Conservation (phyloP, 768 basidiomycete species). For the Mycena amicta region DNA sequence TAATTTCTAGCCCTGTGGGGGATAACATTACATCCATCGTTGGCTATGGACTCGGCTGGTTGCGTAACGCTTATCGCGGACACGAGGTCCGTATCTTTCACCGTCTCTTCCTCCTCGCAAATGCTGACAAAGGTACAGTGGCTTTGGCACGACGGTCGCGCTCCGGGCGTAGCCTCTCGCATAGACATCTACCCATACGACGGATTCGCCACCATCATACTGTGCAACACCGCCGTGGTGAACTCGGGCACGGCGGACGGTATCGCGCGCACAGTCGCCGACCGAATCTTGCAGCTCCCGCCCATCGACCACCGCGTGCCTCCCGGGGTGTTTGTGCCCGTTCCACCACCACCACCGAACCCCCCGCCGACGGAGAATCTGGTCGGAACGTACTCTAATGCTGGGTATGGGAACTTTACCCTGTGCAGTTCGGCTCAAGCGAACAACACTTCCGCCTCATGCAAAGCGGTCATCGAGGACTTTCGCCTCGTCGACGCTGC, state of each 20-base stretch:
- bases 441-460: conserved; percentile 26
- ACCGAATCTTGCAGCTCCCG: conserved; percentile 22
- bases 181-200: conserved; percentile 38
- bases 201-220: conserved; percentile 36
- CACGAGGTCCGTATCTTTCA: conserved; percentile 36
- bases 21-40: conserved; percentile 28
- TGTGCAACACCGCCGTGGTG: conserved; percentile 30
- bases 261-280: conserved; percentile 13
- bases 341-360: not conserved
- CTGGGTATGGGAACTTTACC: conserved; percentile 40
- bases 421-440: conserved; percentile 31
- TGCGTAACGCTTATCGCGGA: conserved; percentile 37
- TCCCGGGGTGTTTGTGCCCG: not conserved
- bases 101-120: not conserved
- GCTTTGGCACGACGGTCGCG: conserved; percentile 34
- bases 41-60: conserved; percentile 49
- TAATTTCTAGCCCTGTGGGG: conserved; percentile 22
- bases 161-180: conserved; percentile 36
- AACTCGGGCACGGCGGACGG: conserved; percentile 11
- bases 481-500: conserved; percentile 31
- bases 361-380: conserved; percentile 22
- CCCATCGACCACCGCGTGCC: not conserved
- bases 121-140: conserved; percentile 26
- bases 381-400: conserved; percentile 38
- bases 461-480: conserved; percentile 24